These are phyloP conservation scores for Rhamnella rubrinervis DNA, from an alignment of 331 rosid genomes.

Conservation along the genomic window DNA sequence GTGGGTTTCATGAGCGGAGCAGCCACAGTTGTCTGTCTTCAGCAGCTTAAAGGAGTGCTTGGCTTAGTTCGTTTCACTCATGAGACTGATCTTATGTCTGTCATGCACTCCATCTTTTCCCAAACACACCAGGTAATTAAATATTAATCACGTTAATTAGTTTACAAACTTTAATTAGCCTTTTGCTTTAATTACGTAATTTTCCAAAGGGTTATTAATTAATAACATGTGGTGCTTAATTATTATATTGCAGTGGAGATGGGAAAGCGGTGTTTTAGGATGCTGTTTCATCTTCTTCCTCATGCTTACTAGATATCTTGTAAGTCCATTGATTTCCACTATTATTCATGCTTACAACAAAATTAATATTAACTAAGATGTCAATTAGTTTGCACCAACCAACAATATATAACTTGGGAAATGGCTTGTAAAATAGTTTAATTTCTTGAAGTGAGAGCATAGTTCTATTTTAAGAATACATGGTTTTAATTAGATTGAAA, in stretches of 20 bases:
- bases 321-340: slow-evolving; percentile 13
- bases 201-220: neutral
- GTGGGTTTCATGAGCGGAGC: slow-evolving; percentile 67
- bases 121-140: slow-evolving; percentile 33
- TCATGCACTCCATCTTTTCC: slow-evolving; percentile 32
- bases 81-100: slow-evolving; percentile 46
- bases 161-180: neutral
- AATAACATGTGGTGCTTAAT: neutral
- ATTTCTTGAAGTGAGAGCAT: too few species aligned
- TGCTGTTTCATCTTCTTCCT: slow-evolving; percentile 45
- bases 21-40: slow-evolving; percentile 57
- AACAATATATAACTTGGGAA: too few species aligned
- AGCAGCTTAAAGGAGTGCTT: slow-evolving; percentile 53
- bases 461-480: too few species aligned
- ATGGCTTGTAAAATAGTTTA: too few species aligned
- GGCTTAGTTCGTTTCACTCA: slow-evolving; percentile 55
- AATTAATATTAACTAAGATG: too few species aligned
- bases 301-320: slow-evolving; percentile 34
- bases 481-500: too few species aligned
- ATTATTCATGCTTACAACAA: too few species aligned
- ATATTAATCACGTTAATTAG: neutral
- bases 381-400: too few species aligned
- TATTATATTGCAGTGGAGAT: slow-evolving; percentile 45
- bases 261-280: slow-evolving; percentile 53
- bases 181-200: neutral